A percentile compares a stretch with the other conserved stretches of the same genome.
Conservation (phyloP, 2,329 filamentous ascomycete species). For the Neoscytalidium dimidiatum region DNA sequence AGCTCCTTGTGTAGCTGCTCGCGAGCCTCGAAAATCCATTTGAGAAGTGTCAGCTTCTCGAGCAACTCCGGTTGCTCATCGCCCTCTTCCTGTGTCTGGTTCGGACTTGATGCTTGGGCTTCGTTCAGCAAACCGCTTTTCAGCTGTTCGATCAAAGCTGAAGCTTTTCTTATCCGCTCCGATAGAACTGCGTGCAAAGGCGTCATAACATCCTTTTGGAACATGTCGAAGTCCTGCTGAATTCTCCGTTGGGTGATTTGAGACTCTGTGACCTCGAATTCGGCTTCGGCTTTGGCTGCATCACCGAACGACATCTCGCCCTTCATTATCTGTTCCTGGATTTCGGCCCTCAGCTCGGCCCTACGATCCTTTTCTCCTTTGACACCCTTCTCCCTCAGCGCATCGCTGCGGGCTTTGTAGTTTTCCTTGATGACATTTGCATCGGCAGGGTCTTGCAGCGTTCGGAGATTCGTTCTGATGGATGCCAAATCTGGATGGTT, state of each 20-base stretch:
- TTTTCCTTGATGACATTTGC: slow-evolving; percentile 67
- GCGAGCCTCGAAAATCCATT: slow-evolving; percentile 96
- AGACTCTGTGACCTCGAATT: slow-evolving; percentile 70
- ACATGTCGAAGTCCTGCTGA: slow-evolving; percentile 80
- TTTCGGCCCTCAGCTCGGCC: slow-evolving; percentile 68
- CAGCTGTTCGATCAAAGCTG: slow-evolving; percentile 75
- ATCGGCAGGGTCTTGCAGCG: slow-evolving; percentile 72
- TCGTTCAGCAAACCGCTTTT: slow-evolving; percentile 72
- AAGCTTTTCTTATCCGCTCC: slow-evolving; percentile 71
- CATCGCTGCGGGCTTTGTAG: slow-evolving; percentile 52
- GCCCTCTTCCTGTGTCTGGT: slow-evolving; percentile 89
- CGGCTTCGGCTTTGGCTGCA: slow-evolving; percentile 77
- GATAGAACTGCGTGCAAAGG: slow-evolving; percentile 81
- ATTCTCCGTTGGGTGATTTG: slow-evolving; percentile 70
- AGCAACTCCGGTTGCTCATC: slow-evolving; percentile 92
- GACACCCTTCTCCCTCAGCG: slow-evolving; percentile 55
- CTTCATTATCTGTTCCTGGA: slow-evolving; percentile 76
- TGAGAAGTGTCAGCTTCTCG: slow-evolving; percentile 90
- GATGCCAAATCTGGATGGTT: slow-evolving; percentile 85
- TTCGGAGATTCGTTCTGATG: slow-evolving; percentile 73
- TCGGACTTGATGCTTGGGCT: slow-evolving; percentile 68
- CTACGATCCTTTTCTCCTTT: slow-evolving; percentile 61
- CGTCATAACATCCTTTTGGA: slow-evolving; percentile 79
- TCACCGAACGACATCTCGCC: slow-evolving; percentile 82
- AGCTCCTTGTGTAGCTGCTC: slow-evolving; percentile 83